A percentile compares a stretch with the other conserved stretches of the same genome.
These are phyloP conservation scores for Macrolepiota albuminosa DNA, from an alignment of 768 basidiomycete species.

Conservation along the genomic window DNA sequence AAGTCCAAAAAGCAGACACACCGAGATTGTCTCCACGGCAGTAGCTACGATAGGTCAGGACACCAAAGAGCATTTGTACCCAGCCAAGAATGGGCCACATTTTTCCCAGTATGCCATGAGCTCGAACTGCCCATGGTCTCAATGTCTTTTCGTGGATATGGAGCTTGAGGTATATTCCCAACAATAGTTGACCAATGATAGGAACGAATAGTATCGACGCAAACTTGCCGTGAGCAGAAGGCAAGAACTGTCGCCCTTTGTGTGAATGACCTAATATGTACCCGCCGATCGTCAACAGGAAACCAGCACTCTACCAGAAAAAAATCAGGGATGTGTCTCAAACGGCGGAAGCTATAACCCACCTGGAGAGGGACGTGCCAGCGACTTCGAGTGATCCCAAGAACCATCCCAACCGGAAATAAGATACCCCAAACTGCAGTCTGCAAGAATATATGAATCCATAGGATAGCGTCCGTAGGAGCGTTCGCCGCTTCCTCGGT, in stretches of 20 bases:
- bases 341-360: slow-evolving; percentile 9
- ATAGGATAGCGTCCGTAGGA: slow-evolving; percentile 73
- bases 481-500: slow-evolving; percentile 58
- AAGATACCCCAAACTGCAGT: slow-evolving; percentile 77
- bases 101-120: slow-evolving; percentile 81
- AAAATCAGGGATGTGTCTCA: background rate
- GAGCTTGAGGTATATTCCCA: slow-evolving; percentile 89
- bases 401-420: slow-evolving; percentile 82
- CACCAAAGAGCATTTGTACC: slow-evolving; percentile 87
- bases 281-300: slow-evolving; percentile 66
- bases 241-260: slow-evolving; percentile 69
- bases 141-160: slow-evolving; percentile 79
- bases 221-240: slow-evolving; percentile 68
- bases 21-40: slow-evolving; percentile 73
- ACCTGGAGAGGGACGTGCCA: slow-evolving; percentile 93
- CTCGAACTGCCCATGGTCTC: slow-evolving; percentile 64
- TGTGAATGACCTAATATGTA: slow-evolving; percentile 87
- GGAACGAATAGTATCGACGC: slow-evolving; percentile 64
- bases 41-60: slow-evolving; percentile 67
- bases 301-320: slow-evolving; percentile 51
- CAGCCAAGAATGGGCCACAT: slow-evolving; percentile 81
- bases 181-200: slow-evolving; percentile 56
- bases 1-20: slow-evolving; percentile 14
- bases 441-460: slow-evolving; percentile 81
- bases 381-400: slow-evolving; percentile 70